Evolutionary conservation across 1,284 basidiomycete species (phyloP).

Genomic region (Testicularia cyperi): DNA sequence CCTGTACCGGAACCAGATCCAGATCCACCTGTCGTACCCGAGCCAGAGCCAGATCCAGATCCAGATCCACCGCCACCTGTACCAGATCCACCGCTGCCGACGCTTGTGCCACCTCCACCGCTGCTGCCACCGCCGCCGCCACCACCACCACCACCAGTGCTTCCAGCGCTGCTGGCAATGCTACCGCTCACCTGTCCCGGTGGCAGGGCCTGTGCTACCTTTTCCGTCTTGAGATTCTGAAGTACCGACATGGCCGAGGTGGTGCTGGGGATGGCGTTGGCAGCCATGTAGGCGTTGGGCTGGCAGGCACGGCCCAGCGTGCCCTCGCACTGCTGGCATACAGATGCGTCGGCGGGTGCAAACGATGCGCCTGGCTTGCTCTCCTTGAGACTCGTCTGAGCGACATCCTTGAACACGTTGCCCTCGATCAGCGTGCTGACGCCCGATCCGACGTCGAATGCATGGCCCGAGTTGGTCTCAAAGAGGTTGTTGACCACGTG

Average conservation of each 20-base stretch:
- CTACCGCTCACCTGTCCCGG: slow-evolving; percentile 7
- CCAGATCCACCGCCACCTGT: background rate
- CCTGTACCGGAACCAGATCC: background rate
- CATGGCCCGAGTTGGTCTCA: slow-evolving; percentile 17
- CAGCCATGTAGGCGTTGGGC: slow-evolving; percentile 20
- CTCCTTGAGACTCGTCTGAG: slow-evolving; percentile 22
- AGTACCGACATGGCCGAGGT: slow-evolving; percentile 6
- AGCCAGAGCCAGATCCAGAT: background rate
- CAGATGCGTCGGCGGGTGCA: slow-evolving; percentile 9
- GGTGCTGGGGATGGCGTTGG: slow-evolving; percentile 22
- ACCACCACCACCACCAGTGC: background rate
- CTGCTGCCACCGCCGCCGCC: background rate
- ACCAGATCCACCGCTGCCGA: background rate
- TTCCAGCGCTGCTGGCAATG: slow-evolving; percentile 4
- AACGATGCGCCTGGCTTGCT: slow-evolving; percentile 11
- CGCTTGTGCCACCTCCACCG: background rate
- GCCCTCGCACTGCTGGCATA: slow-evolving; percentile 12
- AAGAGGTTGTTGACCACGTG: slow-evolving; percentile 27
- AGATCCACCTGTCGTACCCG: background rate
- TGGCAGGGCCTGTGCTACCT: slow-evolving; percentile 5
- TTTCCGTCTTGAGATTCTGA: slow-evolving; percentile 9
- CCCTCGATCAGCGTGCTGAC: slow-evolving; percentile 25
- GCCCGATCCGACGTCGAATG: slow-evolving; percentile 22
- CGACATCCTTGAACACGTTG: slow-evolving; percentile 26
- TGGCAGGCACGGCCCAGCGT: slow-evolving; percentile 18